Conservation (phyloP, 371 early-diverging fungal species). For the Dinochytrium kinnereticum region DNA sequence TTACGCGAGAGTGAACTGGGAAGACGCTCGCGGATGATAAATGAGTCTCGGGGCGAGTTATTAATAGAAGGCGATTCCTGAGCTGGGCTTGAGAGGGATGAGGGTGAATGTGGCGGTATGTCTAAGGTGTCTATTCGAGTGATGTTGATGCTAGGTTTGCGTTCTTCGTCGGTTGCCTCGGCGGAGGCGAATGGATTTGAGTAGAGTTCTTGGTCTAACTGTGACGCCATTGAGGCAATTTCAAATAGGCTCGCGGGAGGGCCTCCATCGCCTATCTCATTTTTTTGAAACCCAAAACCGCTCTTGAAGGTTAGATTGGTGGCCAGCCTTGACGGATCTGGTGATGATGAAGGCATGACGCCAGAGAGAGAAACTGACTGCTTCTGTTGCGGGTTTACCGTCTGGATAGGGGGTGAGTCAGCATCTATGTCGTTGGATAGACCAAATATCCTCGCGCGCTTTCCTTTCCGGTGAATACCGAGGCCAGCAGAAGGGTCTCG, state of each 20-base stretch:
- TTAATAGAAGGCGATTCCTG: not conserved
- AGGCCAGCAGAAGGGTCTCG: not conserved
- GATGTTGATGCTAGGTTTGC: not conserved
- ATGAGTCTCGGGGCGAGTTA: conserved; percentile 2
- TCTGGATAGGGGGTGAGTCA: no score
- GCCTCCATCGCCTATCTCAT: not conserved
- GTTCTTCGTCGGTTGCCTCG: no score
- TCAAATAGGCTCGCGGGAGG: conserved; percentile 12
- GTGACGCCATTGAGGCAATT: no score
- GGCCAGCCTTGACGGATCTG: not conserved
- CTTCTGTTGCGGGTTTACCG: not conserved
- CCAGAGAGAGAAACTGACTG: not conserved
- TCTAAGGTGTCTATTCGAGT: not conserved
- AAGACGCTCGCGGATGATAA: not conserved
- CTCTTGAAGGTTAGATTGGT: conserved; percentile 13
- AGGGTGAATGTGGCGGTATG: not conserved
- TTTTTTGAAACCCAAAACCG: not conserved
- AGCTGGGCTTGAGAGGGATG: not conserved
- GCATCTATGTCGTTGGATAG: not conserved
- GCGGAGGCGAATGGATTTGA: no score
- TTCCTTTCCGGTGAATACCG: not conserved
- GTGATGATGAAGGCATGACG: not conserved
- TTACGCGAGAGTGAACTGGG: conserved; percentile 10
- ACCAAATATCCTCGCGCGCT: conserved; percentile 2
- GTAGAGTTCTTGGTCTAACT: no score